Evolutionary conservation across 2,329 filamentous ascomycete species (phyloP).

Genomic region (Ophiostoma perfectum): DNA sequence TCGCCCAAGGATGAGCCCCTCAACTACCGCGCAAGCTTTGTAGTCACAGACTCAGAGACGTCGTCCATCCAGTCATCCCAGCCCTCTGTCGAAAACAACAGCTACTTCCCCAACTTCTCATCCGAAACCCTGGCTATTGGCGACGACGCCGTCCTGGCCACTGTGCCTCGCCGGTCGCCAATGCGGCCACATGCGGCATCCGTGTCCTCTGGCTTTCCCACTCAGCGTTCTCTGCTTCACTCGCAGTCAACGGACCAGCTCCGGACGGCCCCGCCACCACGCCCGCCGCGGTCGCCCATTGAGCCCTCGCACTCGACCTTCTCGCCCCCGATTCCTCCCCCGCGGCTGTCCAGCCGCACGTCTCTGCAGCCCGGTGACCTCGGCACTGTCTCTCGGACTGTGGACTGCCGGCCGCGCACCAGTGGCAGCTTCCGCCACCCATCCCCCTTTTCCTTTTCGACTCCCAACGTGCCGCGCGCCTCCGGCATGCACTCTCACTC

Average conservation of each 20-base stretch:
- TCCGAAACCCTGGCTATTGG: slow-evolving; percentile 27
- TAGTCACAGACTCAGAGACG: not conserved
- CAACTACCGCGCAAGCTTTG: not conserved
- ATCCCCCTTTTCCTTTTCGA: slow-evolving; percentile 3
- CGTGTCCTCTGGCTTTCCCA: slow-evolving; percentile 18
- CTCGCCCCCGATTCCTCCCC: slow-evolving; percentile 43
- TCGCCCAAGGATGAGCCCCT: slow-evolving; percentile 47
- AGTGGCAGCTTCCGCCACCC: slow-evolving; percentile 41
- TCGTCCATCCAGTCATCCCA: not conserved
- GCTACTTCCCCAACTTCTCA: slow-evolving; percentile 43
- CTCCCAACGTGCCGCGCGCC: not conserved
- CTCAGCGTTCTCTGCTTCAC: slow-evolving; percentile 35
- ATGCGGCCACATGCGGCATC: slow-evolving; percentile 32
- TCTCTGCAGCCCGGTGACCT: slow-evolving; percentile 42
- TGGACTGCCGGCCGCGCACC: slow-evolving; percentile 38
- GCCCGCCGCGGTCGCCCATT: slow-evolving; percentile 46
- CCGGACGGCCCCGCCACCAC: slow-evolving; percentile 38
- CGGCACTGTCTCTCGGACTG: slow-evolving; percentile 32
- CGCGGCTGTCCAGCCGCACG: slow-evolving; percentile 51
- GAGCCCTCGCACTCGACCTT: slow-evolving; percentile 30
- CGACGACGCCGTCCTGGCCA: slow-evolving; percentile 19
- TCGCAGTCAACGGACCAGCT: slow-evolving; percentile 48
- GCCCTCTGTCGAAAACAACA: slow-evolving; percentile 28
- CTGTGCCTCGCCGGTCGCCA: slow-evolving; percentile 28
- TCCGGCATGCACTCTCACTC: not conserved